Base-by-base conservation (phyloP, 1,139 yeast species). In the Blastobotrys petasosporus region DNA sequence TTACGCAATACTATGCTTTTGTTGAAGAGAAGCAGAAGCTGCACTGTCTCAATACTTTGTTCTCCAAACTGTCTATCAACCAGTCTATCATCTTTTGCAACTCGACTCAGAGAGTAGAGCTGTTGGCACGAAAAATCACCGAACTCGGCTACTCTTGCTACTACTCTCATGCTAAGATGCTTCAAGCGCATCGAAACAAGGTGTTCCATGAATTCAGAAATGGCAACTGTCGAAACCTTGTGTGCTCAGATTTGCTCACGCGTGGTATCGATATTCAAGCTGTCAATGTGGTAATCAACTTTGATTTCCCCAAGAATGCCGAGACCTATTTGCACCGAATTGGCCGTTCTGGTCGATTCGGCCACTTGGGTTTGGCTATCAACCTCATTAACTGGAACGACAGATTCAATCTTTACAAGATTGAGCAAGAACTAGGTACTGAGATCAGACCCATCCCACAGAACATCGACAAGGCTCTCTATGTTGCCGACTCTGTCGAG, bases 261-360 rank as follows among this genome's bases (percentile, higher is more conserved):
- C 86, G 98, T 76, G 98, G 98, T 79, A 92, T 92, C 60, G 99
- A 92, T 75, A 92, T 92, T 59, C 98, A 94, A 69, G 97, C 97
- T 10, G 99, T 92, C 54, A 94, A 94, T 63, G 98, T 92, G 42
- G 98, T 92, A 47, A 86, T 92, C 61, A 92, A 92, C 70, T 94
- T 92, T 67, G 98, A 92, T 69, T 92, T 92, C 81, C 98, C 99
- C 52, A 92, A 92, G 68, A 88, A 86, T 49, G 97, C 97, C 9
- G 98, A 92, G 69, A 92, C 97, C 37, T 92, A 92, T 67, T 77
- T 92, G 59, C 98, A 92, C 70, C 85, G 98, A 77, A 94, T 92
- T 62, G 97, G 99, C 75, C 90, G 99, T 74, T 88, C 97, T 2
- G 99, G 98, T 58, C 85, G 98, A 75, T 92, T 88, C 65, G 98